phyloP scores from a whole-genome alignment of 768 basidiomycete genomes.

The Russula abietina region DNA sequence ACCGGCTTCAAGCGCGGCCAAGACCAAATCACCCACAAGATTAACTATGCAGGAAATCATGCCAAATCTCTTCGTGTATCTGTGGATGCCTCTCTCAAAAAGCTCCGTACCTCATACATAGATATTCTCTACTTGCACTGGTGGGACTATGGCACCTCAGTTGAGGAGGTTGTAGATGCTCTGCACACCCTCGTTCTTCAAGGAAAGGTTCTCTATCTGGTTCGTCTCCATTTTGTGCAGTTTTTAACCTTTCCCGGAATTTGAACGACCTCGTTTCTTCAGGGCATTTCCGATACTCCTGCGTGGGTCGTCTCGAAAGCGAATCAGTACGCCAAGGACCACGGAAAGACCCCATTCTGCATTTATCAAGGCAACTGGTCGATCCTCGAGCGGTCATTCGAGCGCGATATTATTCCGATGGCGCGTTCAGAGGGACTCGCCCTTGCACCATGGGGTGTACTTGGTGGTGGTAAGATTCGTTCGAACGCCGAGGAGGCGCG shows the following conservation, averaged over 20 bases:
- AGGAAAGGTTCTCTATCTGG: slow-evolving; percentile 42
- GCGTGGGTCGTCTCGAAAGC: slow-evolving; percentile 37
- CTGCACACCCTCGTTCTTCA: slow-evolving; percentile 45
- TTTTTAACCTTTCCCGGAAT: background rate
- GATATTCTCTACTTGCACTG: slow-evolving; percentile 44
- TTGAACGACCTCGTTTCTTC: background rate
- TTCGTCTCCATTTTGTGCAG: slow-evolving; percentile 1
- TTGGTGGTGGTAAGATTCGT: slow-evolving; percentile 37
- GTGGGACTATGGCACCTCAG: slow-evolving; percentile 48
- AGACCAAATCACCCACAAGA: slow-evolving; percentile 25
- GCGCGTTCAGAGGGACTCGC: slow-evolving; percentile 33
- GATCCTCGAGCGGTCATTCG: slow-evolving; percentile 34
- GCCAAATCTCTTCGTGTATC: slow-evolving; percentile 38
- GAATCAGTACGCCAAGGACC: slow-evolving; percentile 37
- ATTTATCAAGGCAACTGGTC: slow-evolving; percentile 36
- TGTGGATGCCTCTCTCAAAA: slow-evolving; percentile 41
- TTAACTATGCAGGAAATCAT: slow-evolving; percentile 39
- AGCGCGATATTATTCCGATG: slow-evolving; percentile 39
- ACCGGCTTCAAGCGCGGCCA: slow-evolving; percentile 26
- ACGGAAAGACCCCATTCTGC: slow-evolving; percentile 35
- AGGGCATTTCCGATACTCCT: slow-evolving; percentile 28
- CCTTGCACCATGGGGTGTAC: slow-evolving; percentile 39
- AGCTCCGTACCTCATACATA: slow-evolving; percentile 42
- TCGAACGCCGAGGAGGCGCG: slow-evolving; percentile 35
- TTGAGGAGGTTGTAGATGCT: slow-evolving; percentile 52